Percentiles rank a stretch among this genome's conserved stretches.
Conservation (phyloP, 2,329 filamentous ascomycete genomes). For the Colletotrichum musicola region DNA sequence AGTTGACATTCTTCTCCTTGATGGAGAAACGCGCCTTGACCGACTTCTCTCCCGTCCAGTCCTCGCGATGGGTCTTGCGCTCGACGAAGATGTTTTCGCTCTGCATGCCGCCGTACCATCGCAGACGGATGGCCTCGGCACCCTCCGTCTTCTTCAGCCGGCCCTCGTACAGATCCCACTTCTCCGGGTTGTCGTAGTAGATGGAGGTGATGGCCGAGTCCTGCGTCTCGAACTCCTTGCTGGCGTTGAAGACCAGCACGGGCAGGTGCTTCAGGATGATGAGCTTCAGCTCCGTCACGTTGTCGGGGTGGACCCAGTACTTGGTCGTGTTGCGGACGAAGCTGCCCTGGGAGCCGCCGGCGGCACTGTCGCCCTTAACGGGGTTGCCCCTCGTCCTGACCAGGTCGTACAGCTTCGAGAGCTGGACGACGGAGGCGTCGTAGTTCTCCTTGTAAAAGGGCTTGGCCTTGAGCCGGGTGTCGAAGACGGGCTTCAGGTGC, state of each 20-base stretch:
- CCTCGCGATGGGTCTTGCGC: constrained; percentile 96
- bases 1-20: constrained; percentile 98
- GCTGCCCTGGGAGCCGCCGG: constrained; percentile 92
- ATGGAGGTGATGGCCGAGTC: constrained; percentile 98
- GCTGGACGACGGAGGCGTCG: constrained; percentile 92
- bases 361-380: constrained; percentile 89
- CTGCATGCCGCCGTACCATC: constrained; percentile 98
- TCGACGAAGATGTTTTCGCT: constrained; percentile 96
- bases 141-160: constrained; percentile 98
- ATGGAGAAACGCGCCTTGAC: constrained; percentile 96
- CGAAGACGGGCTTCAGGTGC: constrained; percentile 96
- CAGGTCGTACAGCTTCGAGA: constrained; percentile 94
- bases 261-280: constrained; percentile 98
- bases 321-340: constrained; percentile 98
- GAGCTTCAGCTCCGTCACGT: constrained; percentile 97
- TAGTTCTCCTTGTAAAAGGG: constrained; percentile 99
- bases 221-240: constrained; percentile 92
- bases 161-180: constrained; percentile 93
- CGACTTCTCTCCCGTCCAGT: constrained; percentile 99
- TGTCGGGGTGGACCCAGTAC: constrained; percentile 99
- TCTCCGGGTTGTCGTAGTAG: constrained; percentile 96
- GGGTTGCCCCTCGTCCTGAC: constrained; percentile 95
- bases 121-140: constrained; percentile 93
- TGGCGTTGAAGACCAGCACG: constrained; percentile 96
- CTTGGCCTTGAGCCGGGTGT: constrained; percentile 91